A percentile compares a stretch with the other conserved stretches of the same genome.
These are phyloP conservation scores for Umbelopsis isabellina DNA, from an alignment of 192 early-diverging fungal genomes.

Conservation along the genomic window DNA sequence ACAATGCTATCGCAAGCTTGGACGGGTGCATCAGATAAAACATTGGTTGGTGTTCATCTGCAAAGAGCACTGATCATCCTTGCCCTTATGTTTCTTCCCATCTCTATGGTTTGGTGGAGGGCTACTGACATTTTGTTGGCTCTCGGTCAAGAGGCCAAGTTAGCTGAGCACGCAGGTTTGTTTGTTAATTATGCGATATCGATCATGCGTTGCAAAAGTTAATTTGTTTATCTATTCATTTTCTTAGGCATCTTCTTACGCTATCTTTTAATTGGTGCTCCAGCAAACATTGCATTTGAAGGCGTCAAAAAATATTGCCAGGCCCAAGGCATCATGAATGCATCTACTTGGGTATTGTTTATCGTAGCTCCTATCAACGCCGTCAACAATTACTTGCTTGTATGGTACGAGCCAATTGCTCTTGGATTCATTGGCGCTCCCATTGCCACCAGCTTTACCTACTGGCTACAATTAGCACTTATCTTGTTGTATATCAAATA, in stretches of 20 bases:
- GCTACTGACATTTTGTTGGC: slow-evolving; percentile 70
- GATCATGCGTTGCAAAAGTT: neutral
- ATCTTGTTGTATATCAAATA: slow-evolving; percentile 67
- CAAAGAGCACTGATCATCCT: slow-evolving; percentile 84
- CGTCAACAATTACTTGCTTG: slow-evolving; percentile 77
- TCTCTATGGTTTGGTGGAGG: slow-evolving; percentile 71
- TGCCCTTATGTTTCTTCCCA: slow-evolving; percentile 67
- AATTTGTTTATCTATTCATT: neutral
- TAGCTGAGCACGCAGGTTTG: slow-evolving; percentile 64
- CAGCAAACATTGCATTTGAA: slow-evolving; percentile 82
- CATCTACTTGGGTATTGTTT: slow-evolving; percentile 73
- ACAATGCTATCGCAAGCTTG: slow-evolving; percentile 77
- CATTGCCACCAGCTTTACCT: slow-evolving; percentile 73
- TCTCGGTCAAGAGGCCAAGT: slow-evolving; percentile 72
- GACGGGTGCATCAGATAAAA: slow-evolving; percentile 67
- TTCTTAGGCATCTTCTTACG: slow-evolving; percentile 62
- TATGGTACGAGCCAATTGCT: slow-evolving; percentile 66
- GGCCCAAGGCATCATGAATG: slow-evolving; percentile 77
- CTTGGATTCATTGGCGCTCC: slow-evolving; percentile 88
- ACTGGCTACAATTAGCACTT: slow-evolving; percentile 71
- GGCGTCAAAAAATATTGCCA: slow-evolving; percentile 87
- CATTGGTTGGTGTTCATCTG: slow-evolving; percentile 72
- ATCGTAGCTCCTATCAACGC: slow-evolving; percentile 75
- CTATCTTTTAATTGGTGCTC: slow-evolving; percentile 70
- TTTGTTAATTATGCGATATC: neutral